Evolutionary conservation across 371 early-diverging fungal species (phyloP).

Genomic region (Mortierella sp.): DNA sequence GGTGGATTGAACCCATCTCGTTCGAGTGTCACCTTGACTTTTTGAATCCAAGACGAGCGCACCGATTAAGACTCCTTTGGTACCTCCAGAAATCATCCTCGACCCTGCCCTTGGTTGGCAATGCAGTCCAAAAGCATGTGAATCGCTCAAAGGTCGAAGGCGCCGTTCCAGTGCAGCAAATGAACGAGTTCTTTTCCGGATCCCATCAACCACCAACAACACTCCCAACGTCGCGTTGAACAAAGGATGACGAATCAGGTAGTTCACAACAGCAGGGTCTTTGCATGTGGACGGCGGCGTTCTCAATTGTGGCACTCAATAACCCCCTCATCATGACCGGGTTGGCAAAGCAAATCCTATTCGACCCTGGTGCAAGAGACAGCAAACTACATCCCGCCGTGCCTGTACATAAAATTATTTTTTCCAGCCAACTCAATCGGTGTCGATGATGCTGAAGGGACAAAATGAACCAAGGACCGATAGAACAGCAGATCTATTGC

Average conservation of each 20-base stretch:
- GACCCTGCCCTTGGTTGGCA: conserved; percentile 39
- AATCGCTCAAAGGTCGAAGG: conserved; percentile 50
- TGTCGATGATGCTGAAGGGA: neutral
- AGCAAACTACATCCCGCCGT: too few relatives aligned
- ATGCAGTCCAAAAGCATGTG: conserved; percentile 13
- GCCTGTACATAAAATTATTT: too few relatives aligned
- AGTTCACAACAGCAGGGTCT: too few relatives aligned
- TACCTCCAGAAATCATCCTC: conserved; percentile 48
- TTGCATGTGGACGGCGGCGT: too few relatives aligned
- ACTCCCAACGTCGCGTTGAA: conserved; percentile 14
- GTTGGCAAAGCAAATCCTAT: too few relatives aligned
- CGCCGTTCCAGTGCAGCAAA: conserved; percentile 23
- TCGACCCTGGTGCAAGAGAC: neutral
- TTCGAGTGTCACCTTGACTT: conserved; percentile 51
- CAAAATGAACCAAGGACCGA: too few relatives aligned
- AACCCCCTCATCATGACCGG: too few relatives aligned
- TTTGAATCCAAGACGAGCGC: conserved; percentile 47
- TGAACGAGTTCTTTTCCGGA: conserved; percentile 41
- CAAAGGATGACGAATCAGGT: too few relatives aligned
- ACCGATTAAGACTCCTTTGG: conserved; percentile 44
- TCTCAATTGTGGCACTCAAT: too few relatives aligned
- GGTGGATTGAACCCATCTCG: conserved; percentile 47
- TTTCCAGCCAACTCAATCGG: neutral
- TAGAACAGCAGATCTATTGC: too few relatives aligned
- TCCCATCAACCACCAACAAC: conserved; percentile 3